Evolutionary conservation across 495 filamentous ascomycete species (phyloP), one percentile per base, ranked within the genome.

Genomic region (Lentithecium fluviatile): DNA sequence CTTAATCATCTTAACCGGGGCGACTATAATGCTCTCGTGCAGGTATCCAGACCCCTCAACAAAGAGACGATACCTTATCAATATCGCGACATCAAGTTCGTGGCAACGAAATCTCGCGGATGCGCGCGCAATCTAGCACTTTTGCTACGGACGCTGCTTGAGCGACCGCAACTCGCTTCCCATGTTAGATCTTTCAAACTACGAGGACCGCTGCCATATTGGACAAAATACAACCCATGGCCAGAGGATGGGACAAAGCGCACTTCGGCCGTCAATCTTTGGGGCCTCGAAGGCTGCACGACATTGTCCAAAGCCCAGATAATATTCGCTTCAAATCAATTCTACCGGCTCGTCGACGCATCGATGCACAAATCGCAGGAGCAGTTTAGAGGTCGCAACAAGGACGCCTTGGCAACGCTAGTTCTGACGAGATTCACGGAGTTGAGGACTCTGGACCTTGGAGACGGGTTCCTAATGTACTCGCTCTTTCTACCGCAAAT

Each of bases 111-210:
- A 8, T 56, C 53, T 36, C 53, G 55, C n/a, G 26, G 46, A 50
- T 58, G 55, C 40, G 46, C 45, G 45, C 55, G 46, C 45, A 37
- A 19, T n/a, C 55, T 58, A 17, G 55, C 46, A 26, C 40, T 23
- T 26, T 32, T 58, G 7, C 55, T 58, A 29, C 55, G 55, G 5
- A 58, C 55, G 26, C 26, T 58, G n/a, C 55, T 58, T 24, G 45
- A 58, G 19, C 13, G 34, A 20, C 55, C 55, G 5, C 19, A 50
- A 5, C 34, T 58, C 10, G 45, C 45, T 25, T 37, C 45, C 15
- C 45, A 49, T 50, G 55, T 58, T 12, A 49, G 8, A 2, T 23
- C 45, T n/a, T 58, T 58, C 45, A 58, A 43, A 19, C 32, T 58
- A 6, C 34, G n/a, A 25, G 55, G 45, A 26, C 17, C 55, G 10